Evolutionary conservation across 108 stramenopile genomes (phyloP).

Genomic region (Cyclotella atomus): DNA sequence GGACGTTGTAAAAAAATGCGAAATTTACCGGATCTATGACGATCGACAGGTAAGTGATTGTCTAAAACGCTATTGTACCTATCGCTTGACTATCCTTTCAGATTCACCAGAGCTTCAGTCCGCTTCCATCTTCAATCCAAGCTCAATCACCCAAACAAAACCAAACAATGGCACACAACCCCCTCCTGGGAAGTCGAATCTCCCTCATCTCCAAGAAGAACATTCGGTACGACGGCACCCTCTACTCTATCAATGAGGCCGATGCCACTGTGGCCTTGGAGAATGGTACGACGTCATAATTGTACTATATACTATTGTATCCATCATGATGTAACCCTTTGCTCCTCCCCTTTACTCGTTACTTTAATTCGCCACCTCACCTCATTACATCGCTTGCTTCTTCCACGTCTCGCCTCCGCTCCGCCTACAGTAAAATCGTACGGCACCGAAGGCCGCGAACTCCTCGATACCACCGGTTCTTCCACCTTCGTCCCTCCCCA

Average conservation of each 20-base stretch:
- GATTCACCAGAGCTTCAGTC: background rate
- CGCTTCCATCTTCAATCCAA: background rate
- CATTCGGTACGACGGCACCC: conserved; percentile 94
- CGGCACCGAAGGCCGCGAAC: conserved; percentile 94
- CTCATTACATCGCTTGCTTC: no score
- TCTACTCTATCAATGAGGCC: conserved; percentile 92
- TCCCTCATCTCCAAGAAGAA: conserved; percentile 96
- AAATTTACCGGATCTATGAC: no score
- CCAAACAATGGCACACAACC: conserved; percentile 33
- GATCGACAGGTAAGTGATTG: no score
- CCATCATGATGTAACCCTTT: no score
- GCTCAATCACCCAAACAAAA: background rate
- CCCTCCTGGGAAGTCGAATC: conserved; percentile 72
- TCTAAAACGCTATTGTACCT: no score
- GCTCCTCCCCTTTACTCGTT: no score
- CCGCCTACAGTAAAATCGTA: no score
- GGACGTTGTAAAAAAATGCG: no score
- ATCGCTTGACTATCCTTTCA: background rate
- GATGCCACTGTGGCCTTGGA: conserved; percentile 94
- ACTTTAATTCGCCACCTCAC: no score
- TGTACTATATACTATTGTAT: no score
- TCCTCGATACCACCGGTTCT: conserved; percentile 51
- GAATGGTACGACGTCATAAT: no score
- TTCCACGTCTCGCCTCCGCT: no score
- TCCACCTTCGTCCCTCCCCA: conserved; percentile 81